phyloP scores from a whole-genome alignment of 257 asterid species.

The Rhazya stricta region DNA sequence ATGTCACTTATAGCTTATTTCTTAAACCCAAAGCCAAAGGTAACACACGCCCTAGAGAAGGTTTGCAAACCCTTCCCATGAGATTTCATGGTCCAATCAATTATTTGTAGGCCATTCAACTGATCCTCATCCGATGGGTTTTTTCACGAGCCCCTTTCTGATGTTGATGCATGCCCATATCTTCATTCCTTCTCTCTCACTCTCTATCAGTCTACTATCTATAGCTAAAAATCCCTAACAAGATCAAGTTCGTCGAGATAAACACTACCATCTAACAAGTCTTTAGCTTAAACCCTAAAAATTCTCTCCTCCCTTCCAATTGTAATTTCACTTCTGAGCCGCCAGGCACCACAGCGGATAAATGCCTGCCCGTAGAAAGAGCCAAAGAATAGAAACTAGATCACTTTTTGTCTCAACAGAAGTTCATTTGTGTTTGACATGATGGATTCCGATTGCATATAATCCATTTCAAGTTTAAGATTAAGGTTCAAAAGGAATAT shows the following conservation, averaged over 20 bases:
- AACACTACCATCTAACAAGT: constrained; percentile 18
- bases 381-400: not conserved
- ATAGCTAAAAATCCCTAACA: not conserved
- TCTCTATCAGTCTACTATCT: constrained; percentile 5
- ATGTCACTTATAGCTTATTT: too few relatives aligned
- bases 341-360: not conserved
- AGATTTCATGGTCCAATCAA: constrained; percentile 24
- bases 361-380: not conserved
- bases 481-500: too few relatives aligned
- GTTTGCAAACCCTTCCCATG: not conserved
- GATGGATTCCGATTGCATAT: too few relatives aligned
- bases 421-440: too few relatives aligned
- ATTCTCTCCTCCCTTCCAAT: not conserved
- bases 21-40: too few relatives aligned
- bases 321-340: not conserved
- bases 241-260: constrained; percentile 24
- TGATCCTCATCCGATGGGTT: constrained; percentile 17
- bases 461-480: too few relatives aligned
- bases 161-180: constrained; percentile 18
- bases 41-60: not conserved
- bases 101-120: constrained; percentile 20
- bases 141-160: not conserved
- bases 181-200: not conserved
- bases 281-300: not conserved
- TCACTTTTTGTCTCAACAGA: too few relatives aligned